A percentile compares a stretch with the other conserved stretches of the same genome.
Evolutionary conservation across 352 stramenopile genomes (phyloP).

Genomic region (Globisporangium camurandrum): DNA sequence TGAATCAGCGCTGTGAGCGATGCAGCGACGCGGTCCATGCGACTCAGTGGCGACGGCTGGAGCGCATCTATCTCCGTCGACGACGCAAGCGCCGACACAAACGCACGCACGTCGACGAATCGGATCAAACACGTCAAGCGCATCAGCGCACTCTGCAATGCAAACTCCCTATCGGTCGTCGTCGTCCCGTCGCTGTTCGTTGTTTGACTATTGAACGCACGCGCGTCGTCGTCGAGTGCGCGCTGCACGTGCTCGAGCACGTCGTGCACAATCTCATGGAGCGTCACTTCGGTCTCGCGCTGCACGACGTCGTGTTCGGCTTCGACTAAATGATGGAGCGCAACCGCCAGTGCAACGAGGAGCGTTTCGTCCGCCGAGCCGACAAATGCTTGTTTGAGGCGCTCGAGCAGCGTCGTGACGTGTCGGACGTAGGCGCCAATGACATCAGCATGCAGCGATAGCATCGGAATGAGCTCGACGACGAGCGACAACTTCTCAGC

Average conservation of each 20-base stretch:
- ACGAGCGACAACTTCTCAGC: slow-evolving; percentile 69
- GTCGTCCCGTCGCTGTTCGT: slow-evolving; percentile 5
- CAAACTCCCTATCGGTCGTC: slow-evolving; percentile 62
- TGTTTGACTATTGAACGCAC: slow-evolving; percentile 17
- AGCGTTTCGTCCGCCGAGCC: slow-evolving; percentile 62
- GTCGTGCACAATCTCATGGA: slow-evolving; percentile 65
- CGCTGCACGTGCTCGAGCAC: slow-evolving; percentile 54
- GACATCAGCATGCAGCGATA: slow-evolving; percentile 50
- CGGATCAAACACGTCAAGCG: slow-evolving; percentile 54
- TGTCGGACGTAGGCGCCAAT: slow-evolving; percentile 60
- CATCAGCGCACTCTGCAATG: slow-evolving; percentile 46
- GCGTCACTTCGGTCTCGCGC: slow-evolving; percentile 65
- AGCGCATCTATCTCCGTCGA: too few relatives aligned
- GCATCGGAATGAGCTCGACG: slow-evolving; percentile 67
- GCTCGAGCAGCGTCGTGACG: slow-evolving; percentile 67
- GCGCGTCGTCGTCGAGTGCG: slow-evolving; percentile 44
- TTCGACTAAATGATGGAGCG: slow-evolving; percentile 61
- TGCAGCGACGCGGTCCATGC: slow-evolving; percentile 28
- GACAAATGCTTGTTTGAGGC: slow-evolving; percentile 66
- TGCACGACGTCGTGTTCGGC: slow-evolving; percentile 73
- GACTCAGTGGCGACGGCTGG: neutral
- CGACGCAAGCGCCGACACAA: slow-evolving; percentile 21
- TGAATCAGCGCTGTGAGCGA: slow-evolving; percentile 35
- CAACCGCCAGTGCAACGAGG: slow-evolving; percentile 54
- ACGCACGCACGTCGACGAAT: slow-evolving; percentile 60